These are phyloP conservation scores for Tremella mesenterica DNA, from an alignment of 768 basidiomycete genomes.

Conservation along the genomic window DNA sequence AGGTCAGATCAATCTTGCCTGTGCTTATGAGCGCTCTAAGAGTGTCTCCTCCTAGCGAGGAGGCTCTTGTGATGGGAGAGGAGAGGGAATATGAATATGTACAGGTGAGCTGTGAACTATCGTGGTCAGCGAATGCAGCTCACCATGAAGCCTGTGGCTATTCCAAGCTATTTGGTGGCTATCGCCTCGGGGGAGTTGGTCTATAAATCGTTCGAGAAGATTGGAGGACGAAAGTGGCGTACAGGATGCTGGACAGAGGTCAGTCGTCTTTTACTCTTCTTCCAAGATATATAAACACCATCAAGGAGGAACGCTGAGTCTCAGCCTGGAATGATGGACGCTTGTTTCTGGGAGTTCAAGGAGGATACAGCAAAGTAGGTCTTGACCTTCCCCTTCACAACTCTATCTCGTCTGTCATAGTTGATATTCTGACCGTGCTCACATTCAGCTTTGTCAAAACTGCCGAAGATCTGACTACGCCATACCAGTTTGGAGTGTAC, in stretches of 20 bases:
- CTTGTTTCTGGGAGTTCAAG: slow-evolving; percentile 76
- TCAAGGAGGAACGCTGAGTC: not conserved
- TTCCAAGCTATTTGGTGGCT: slow-evolving; percentile 87
- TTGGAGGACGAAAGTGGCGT: slow-evolving; percentile 63
- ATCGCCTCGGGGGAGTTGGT: slow-evolving; percentile 75
- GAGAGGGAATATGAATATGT: slow-evolving; percentile 71
- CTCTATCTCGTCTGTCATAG: not conserved
- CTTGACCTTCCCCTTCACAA: not conserved
- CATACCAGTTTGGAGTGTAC: slow-evolving; percentile 79
- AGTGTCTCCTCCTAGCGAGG: slow-evolving; percentile 62
- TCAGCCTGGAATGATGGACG: slow-evolving; percentile 62
- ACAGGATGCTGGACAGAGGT: slow-evolving; percentile 81
- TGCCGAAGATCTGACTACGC: slow-evolving; percentile 64
- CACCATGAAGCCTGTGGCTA: slow-evolving; percentile 59
- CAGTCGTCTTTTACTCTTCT: slow-evolving; percentile 1
- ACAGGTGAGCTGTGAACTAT: slow-evolving; percentile 53
- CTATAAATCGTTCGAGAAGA: slow-evolving; percentile 56
- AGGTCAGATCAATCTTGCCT: slow-evolving; percentile 67
- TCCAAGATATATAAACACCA: too few species aligned
- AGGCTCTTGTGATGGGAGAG: slow-evolving; percentile 64
- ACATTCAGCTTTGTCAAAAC: slow-evolving; percentile 60
- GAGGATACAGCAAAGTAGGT: slow-evolving; percentile 68
- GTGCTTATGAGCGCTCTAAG: slow-evolving; percentile 78
- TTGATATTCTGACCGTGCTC: not conserved
- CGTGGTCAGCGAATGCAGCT: not conserved